Evolutionary conservation across 305 asterid genomes (phyloP), one percentile per base, ranked within the genome.

Genomic region (Rubia balearica): DNA sequence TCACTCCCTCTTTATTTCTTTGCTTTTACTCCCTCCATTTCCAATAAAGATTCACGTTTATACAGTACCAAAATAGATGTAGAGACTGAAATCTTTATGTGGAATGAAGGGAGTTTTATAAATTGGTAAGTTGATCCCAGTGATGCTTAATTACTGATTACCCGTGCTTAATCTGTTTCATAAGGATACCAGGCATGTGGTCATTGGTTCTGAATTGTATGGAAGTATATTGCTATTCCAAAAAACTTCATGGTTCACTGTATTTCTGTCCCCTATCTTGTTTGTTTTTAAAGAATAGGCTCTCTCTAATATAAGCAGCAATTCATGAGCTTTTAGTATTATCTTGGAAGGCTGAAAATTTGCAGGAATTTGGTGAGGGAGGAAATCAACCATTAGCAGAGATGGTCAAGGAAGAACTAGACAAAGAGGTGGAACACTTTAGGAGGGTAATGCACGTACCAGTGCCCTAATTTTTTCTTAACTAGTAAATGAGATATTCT

Each of bases 371-470:
- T 65, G 67, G 68, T 19, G 84, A 79, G 70, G 78, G 73, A 72
- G 79, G 83, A 74, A 73, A 74, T 6, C 38, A 71, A 64, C 81
- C 79, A 72, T 67, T 74, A 45, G 79, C 76, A 22, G 75, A 68
- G 81, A 82, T 76, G 57, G 17, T 73, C 57, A 75, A 74, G 59
- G 76, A 45, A 55, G 81, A 70, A 36, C 61, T 87, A 74, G 88
- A 74, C 85, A 78, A 80, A 78, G 91, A 91, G 78, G 55, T 91
- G 84, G 84, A 85, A 65, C 82, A 76, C 72, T 89, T 91, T 72
- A 76, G 82, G 79, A 79, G 57, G 94, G 96, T 88, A 82, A 73
- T 48, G 71, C 73, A 10, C 62, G 53, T 59, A 67, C 57, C 60
- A 19, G 7, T 53, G 30, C 38, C 57, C 22, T 24, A 10, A 67